Conservation (phyloP, 805 yeast genomes). For the Metschnikowia noctiluminum region DNA sequence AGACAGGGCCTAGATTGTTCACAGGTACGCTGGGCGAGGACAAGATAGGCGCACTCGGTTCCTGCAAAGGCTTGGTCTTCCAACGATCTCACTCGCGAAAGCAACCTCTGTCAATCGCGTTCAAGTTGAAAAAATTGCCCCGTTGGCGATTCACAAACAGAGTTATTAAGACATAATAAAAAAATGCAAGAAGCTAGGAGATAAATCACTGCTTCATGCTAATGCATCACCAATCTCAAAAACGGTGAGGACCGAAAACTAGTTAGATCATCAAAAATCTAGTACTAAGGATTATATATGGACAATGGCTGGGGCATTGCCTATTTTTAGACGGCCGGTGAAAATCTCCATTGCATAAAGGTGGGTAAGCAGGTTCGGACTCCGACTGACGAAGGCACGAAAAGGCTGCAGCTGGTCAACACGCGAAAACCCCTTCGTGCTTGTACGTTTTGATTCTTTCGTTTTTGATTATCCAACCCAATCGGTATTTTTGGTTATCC, state of each 20-base stretch:
- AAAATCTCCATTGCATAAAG: not conserved
- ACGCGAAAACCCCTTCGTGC: not conserved
- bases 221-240: no score
- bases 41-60: not conserved
- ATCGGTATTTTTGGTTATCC: no score
- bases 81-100: not conserved
- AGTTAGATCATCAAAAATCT: no score
- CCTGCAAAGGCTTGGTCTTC: not conserved
- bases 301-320: not conserved
- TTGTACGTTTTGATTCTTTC: not conserved
- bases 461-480: no score
- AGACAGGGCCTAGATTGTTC: not conserved
- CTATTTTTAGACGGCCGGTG: not conserved
- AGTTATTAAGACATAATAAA: no score
- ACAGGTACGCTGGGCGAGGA: not conserved
- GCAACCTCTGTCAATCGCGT: not conserved
- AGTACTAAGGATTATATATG: not conserved
- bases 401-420: not conserved
- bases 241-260: not conserved
- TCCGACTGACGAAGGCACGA: not conserved
- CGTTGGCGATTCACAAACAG: no score
- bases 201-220: no score
- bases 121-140: no score
- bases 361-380: not conserved
- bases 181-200: no score